Conservation (phyloP, 495 filamentous ascomycete genomes). For the Lasiosphaeria miniovina region DNA sequence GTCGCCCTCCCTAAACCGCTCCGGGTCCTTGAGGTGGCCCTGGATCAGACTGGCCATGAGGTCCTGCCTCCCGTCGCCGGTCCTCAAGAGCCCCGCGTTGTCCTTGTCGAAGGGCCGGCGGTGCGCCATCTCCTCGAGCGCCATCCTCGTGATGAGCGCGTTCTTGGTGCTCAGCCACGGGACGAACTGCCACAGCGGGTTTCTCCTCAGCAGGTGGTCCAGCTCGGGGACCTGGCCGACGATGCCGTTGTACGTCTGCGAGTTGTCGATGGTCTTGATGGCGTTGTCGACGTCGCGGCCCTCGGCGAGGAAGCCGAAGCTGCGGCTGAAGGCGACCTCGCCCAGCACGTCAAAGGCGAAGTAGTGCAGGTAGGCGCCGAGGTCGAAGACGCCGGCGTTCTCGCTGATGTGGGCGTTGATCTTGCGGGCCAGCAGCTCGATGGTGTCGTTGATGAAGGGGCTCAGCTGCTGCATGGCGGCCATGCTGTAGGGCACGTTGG, state of each 20-base stretch:
- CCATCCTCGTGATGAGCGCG: conserved; percentile 50
- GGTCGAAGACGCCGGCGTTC: conserved; percentile 34
- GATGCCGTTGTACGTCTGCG: conserved; percentile 54
- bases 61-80: conserved; percentile 46
- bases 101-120: conserved; percentile 46
- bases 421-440: conserved; percentile 39
- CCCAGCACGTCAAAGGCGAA: conserved; percentile 59
- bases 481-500: conserved; percentile 54
- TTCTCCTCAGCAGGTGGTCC: conserved; percentile 45
- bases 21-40: conserved; percentile 46
- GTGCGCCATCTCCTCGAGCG: conserved; percentile 45
- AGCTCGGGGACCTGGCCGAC: conserved; percentile 51
- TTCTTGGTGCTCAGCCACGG: conserved; percentile 46
- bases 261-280: conserved; percentile 52
- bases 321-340: conserved; percentile 62
- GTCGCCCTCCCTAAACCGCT: conserved; percentile 47
- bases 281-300: conserved; percentile 56
- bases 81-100: conserved; percentile 35
- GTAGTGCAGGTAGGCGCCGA: conserved; percentile 52
- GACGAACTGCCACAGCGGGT: conserved; percentile 47
- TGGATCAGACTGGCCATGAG: conserved; percentile 46
- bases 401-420: conserved; percentile 33
- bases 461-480: conserved; percentile 50
- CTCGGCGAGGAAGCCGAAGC: conserved; percentile 60
- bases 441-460: conserved; percentile 47